These are phyloP conservation scores for Mycena alexandri DNA, from an alignment of 768 basidiomycete species.

Conservation along the genomic window DNA sequence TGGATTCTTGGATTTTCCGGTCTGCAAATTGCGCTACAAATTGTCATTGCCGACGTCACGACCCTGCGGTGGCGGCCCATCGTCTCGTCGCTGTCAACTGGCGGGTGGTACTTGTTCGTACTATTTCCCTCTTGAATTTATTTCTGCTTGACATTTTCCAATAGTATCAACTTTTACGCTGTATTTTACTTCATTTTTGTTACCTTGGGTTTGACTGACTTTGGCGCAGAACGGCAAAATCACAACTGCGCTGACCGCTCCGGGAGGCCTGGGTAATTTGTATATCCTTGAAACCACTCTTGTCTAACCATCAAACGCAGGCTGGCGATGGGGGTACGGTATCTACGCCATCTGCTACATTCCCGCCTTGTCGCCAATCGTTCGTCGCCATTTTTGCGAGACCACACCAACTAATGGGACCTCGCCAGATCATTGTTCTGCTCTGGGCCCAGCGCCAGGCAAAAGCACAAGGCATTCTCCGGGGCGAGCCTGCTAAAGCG, in stretches of 20 bases:
- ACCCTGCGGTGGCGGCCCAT: constrained; percentile 55
- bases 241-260: constrained; percentile 50
- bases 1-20: constrained; percentile 47
- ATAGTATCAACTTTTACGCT: constrained; percentile 48
- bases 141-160: constrained; percentile 52
- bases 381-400: constrained; percentile 41
- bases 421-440: constrained; percentile 49
- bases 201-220: constrained; percentile 47
- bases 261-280: constrained; percentile 47
- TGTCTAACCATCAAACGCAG: neutral
- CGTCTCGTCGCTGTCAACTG: constrained; percentile 46
- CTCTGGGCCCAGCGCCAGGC: constrained; percentile 53
- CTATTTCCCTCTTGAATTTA: constrained; percentile 51
- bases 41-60: constrained; percentile 58
- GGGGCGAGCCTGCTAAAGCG: neutral
- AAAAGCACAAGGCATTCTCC: constrained; percentile 45
- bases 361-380: constrained; percentile 19
- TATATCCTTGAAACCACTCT: neutral
- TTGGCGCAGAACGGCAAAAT: constrained; percentile 54
- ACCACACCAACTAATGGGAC: constrained; percentile 37
- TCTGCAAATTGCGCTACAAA: constrained; percentile 60
- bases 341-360: constrained; percentile 42
- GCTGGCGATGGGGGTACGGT: constrained; percentile 57
- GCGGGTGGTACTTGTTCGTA: constrained; percentile 40
- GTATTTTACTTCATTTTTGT: constrained; percentile 48